phyloP scores from a whole-genome alignment of 768 basidiomycete genomes.

The Pulveroboletus sp. region DNA sequence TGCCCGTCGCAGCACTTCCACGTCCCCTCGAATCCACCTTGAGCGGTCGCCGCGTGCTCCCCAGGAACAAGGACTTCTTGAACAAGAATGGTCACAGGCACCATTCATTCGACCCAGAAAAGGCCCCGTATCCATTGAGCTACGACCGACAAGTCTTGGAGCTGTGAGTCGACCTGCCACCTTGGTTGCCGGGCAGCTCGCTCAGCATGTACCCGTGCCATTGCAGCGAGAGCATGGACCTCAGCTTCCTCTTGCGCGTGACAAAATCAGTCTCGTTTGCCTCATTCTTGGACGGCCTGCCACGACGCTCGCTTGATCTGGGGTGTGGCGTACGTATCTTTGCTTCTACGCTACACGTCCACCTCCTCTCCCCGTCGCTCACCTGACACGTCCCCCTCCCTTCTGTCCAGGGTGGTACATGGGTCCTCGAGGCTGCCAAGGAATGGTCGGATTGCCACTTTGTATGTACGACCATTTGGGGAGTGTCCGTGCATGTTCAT shows the following conservation, averaged over 20 bases:
- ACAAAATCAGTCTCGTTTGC: constrained; percentile 56
- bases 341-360: neutral
- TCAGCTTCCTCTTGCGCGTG: constrained; percentile 44
- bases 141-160: constrained; percentile 67
- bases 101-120: constrained; percentile 66
- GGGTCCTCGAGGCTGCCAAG: constrained; percentile 70
- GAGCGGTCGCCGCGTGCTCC: constrained; percentile 30
- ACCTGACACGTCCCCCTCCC: neutral
- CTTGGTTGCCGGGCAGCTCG: neutral
- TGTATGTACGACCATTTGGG: constrained; percentile 36
- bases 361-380: neutral
- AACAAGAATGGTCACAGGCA: constrained; percentile 58
- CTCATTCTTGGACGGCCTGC: constrained; percentile 46
- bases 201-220: constrained; percentile 3
- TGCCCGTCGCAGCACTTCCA: constrained; percentile 16
- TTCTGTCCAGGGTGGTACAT: constrained; percentile 51
- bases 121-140: constrained; percentile 75
- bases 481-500: neutral
- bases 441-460: constrained; percentile 63
- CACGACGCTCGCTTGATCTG: constrained; percentile 57
- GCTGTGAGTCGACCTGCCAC: constrained; percentile 43
- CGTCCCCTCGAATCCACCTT: constrained; percentile 19
- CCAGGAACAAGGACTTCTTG: constrained; percentile 51
- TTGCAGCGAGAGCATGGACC: constrained; percentile 52
- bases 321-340: constrained; percentile 62